Evolutionary conservation across 257 asterid species (phyloP), one percentile per base, ranked within the genome.

Genomic region (Scutellaria baicalensis): DNA sequence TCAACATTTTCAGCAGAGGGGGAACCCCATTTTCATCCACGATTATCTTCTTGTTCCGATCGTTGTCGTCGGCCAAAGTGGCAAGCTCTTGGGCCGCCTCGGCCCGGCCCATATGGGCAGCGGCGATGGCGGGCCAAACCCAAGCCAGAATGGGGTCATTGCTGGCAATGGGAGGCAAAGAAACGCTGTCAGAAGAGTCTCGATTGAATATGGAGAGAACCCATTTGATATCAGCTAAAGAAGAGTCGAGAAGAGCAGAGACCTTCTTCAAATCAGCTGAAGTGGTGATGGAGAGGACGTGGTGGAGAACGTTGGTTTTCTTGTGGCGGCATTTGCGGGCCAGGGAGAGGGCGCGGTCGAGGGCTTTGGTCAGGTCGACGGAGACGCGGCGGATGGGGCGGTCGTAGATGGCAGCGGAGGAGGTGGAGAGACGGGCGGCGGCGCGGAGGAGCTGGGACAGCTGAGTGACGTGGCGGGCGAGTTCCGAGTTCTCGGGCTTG

Each of bases 381-480:
- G 83, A 55, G 2, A 87, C 82, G 4, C 90, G 85, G 79, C 86
- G 90, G 59, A 87, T 60, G 42, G 93, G 93, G 79, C 87, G 93
- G 77, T 84, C 83, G 78, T 84, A 87, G 62, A 75, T 48, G 40
- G 73, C 55, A 61, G 80, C 7, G 63, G 80, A 12, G 65, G 81
- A 6, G 79, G 80, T 14, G 77, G 78, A 44, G 66, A 82, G 82
- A 27, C 87, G 85, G 64, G 80, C 84, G 65, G 83, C 77, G 67
- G 93, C 69, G 56, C 84, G 84, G 61, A 87, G 90, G 65, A 70
- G 79, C 38, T 79, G 80, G 6, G 79, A 70, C 64, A 87, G 84
- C n/a, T 75, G 77, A 11, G 79, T 74, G 3, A 74, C 65, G 64
- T 77, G 80, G 73, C 50, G 56, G 52, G 81, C 75, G 9, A 87